Evolutionary conservation across 139 green algal species (phyloP).

Genomic region (Chlorella sorokiniana): DNA sequence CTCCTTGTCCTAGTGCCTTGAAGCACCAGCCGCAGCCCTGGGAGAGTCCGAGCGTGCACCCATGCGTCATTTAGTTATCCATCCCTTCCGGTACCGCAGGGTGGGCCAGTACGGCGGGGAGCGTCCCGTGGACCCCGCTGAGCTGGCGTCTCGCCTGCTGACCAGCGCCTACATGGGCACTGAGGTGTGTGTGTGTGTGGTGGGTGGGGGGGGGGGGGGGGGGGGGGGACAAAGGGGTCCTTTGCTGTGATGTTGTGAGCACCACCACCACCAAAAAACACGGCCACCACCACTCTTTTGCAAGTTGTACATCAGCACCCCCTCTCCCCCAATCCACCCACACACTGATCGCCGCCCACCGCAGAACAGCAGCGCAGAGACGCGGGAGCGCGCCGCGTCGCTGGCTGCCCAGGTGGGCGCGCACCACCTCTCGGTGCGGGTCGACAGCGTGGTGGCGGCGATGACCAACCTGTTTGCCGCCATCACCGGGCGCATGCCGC

Average conservation of each 20-base stretch:
- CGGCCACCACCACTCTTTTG: neutral
- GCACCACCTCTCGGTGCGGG: conserved; percentile 83
- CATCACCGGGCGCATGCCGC: conserved; percentile 77
- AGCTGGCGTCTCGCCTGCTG: conserved; percentile 86
- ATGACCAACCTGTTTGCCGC: conserved; percentile 74
- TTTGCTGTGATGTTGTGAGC: neutral
- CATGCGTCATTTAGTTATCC: too few relatives aligned
- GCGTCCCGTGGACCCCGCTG: conserved; percentile 34
- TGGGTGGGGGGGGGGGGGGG: neutral
- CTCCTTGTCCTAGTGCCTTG: too few relatives aligned
- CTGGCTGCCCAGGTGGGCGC: conserved; percentile 76
- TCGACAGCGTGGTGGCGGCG: conserved; percentile 81
- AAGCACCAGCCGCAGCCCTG: too few relatives aligned
- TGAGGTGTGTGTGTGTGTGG: conserved; percentile 23
- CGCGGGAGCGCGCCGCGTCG: conserved; percentile 48
- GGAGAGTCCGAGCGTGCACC: too few relatives aligned
- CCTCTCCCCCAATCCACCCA: neutral
- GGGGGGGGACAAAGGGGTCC: neutral
- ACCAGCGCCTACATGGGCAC: conserved; percentile 94
- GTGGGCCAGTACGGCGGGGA: conserved; percentile 69
- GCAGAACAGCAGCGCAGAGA: conserved; percentile 84
- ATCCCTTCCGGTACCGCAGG: conserved; percentile 42
- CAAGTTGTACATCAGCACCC: too few relatives aligned
- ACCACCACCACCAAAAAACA: neutral
- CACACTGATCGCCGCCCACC: neutral